A percentile compares a stretch with the other conserved stretches of the same genome.
These are phyloP conservation scores for Tricholoma terreum DNA, from an alignment of 768 basidiomycete species.

Conservation along the genomic window DNA sequence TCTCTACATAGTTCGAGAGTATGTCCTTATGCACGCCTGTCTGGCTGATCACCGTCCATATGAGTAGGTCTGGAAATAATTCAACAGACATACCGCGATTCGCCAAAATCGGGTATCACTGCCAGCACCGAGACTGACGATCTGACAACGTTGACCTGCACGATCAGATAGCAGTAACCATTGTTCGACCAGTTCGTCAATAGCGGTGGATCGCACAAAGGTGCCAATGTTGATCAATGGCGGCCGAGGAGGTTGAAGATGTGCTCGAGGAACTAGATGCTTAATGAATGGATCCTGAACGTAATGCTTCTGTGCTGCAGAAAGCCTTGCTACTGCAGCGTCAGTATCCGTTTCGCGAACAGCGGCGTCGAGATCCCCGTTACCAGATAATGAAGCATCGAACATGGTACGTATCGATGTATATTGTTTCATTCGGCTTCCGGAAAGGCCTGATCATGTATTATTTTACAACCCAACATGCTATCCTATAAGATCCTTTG, in stretches of 20 bases:
- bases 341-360: conserved; percentile 80
- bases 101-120: conserved; percentile 97
- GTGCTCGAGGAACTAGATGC: conserved; percentile 64
- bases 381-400: neutral
- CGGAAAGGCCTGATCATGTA: neutral
- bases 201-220: conserved; percentile 74
- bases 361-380: conserved; percentile 51
- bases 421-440: neutral
- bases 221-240: conserved; percentile 97
- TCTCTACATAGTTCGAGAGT: conserved; percentile 70
- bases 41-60: conserved; percentile 37
- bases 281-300: conserved; percentile 72
- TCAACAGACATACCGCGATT: conserved; percentile 58
- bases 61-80: neutral
- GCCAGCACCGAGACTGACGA: conserved; percentile 93
- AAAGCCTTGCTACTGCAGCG: conserved; percentile 78
- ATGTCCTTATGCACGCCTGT: conserved; percentile 48
- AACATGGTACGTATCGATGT: too few species aligned
- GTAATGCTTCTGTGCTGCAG: conserved; percentile 82
- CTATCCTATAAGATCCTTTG: too few species aligned
- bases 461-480: too few species aligned
- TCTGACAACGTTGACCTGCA: conserved; percentile 61
- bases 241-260: conserved; percentile 59
- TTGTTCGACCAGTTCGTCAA: conserved; percentile 70
- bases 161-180: conserved; percentile 52